phyloP scores from a whole-genome alignment of 2,329 filamentous ascomycete species.

The Stachybotrys chlorohalonatus region DNA sequence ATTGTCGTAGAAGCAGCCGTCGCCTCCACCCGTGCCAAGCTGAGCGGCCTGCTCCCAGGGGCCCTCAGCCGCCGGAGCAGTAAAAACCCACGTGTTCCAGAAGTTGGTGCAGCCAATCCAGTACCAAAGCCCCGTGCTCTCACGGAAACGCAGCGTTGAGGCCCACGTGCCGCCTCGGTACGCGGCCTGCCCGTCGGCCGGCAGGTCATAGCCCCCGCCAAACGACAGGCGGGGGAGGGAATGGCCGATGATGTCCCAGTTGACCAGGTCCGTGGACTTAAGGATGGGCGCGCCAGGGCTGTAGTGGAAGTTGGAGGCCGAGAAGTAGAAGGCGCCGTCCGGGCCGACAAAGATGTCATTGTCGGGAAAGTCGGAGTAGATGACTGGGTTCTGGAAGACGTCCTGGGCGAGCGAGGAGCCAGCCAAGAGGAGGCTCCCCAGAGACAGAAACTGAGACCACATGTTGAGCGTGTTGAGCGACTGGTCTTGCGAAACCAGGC shows the following conservation, averaged over 20 bases:
- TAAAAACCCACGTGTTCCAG: conserved; percentile 43
- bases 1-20: conserved; percentile 47
- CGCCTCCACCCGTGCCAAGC: conserved; percentile 14
- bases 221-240: conserved; percentile 35
- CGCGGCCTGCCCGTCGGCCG: conserved; percentile 22
- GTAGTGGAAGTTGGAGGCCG: conserved; percentile 47
- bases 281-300: conserved; percentile 48
- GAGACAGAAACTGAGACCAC: neutral
- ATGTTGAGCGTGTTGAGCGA: neutral
- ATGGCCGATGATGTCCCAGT: conserved; percentile 38
- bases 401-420: neutral
- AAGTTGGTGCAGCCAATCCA: conserved; percentile 49
- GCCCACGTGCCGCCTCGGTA: conserved; percentile 50
- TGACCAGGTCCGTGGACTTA: conserved; percentile 44
- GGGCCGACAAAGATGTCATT: conserved; percentile 42
- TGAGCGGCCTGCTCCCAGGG: conserved; percentile 31
- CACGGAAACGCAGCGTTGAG: conserved; percentile 40
- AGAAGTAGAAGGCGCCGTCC: conserved; percentile 43
- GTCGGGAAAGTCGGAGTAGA: conserved; percentile 47
- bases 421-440: neutral
- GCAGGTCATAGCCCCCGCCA: conserved; percentile 37
- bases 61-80: conserved; percentile 28
- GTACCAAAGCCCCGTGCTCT: conserved; percentile 39
- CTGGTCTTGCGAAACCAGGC: neutral
- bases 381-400: conserved; percentile 39